Conservation (phyloP, 306 rosid species). For the Geum urbanum region DNA sequence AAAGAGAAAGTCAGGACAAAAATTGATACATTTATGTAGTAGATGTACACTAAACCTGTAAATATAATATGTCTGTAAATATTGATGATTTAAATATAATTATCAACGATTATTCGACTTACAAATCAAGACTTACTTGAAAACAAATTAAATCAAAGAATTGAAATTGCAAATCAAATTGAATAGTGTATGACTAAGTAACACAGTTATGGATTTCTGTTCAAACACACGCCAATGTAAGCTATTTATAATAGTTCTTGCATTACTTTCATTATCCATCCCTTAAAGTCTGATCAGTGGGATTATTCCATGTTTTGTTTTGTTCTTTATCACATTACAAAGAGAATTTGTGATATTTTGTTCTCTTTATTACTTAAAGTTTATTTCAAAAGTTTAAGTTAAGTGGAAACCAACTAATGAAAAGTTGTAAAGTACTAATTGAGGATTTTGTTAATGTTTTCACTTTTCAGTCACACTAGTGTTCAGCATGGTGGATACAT, state of each 20-base stretch:
- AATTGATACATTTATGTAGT: too few relatives aligned
- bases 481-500: constrained; percentile 53
- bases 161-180: too few relatives aligned
- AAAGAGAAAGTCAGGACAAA: too few relatives aligned
- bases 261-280: constrained; percentile 13
- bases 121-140: too few relatives aligned
- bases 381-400: too few relatives aligned
- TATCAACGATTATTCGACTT: too few relatives aligned
- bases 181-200: too few relatives aligned
- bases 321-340: background rate
- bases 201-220: constrained; percentile 24
- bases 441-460: background rate
- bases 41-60: too few relatives aligned
- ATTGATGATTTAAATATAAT: too few relatives aligned
- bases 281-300: background rate
- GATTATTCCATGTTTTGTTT: background rate
- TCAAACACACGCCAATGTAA: constrained; percentile 34
- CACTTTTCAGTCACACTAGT: constrained; percentile 15
- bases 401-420: constrained; percentile 17
- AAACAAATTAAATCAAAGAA: too few relatives aligned
- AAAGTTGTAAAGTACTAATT: background rate
- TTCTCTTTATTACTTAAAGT: background rate
- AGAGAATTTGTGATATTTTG: background rate
- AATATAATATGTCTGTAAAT: too few relatives aligned
- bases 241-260: constrained; percentile 1